A percentile compares a stretch with the other conserved stretches of the same genome.
Evolutionary conservation across 2,329 filamentous ascomycete species (phyloP).

Genomic region (Aspergillus sp.): DNA sequence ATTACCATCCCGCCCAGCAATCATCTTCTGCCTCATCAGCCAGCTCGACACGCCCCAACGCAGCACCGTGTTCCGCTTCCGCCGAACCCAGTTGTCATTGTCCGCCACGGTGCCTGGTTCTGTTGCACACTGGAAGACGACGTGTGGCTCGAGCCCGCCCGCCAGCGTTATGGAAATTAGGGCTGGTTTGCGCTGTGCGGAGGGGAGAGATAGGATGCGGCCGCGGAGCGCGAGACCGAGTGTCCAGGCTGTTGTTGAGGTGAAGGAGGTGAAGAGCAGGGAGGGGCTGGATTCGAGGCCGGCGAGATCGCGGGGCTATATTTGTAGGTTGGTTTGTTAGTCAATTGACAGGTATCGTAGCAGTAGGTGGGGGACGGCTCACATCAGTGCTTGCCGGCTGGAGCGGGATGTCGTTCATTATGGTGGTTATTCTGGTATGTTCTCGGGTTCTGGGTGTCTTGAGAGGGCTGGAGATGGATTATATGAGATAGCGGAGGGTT

Average conservation of each 20-base stretch:
- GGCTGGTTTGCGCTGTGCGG: slow-evolving; percentile 36
- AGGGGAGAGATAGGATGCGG: slow-evolving; percentile 36
- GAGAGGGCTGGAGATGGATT: neutral
- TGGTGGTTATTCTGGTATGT: slow-evolving; percentile 2
- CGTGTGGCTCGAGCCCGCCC: slow-evolving; percentile 45
- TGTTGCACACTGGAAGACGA: slow-evolving; percentile 69
- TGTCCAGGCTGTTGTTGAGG: slow-evolving; percentile 37
- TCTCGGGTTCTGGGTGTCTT: neutral
- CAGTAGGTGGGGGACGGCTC: slow-evolving; percentile 2
- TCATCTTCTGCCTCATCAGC: slow-evolving; percentile 68
- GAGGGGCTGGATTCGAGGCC: slow-evolving; percentile 30
- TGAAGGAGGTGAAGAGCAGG: slow-evolving; percentile 39
- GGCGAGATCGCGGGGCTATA: slow-evolving; percentile 27
- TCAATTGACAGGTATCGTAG: neutral
- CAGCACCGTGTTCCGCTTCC: slow-evolving; percentile 71
- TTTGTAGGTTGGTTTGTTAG: neutral
- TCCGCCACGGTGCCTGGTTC: slow-evolving; percentile 68
- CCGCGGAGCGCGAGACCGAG: slow-evolving; percentile 40
- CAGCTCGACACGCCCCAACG: slow-evolving; percentile 70
- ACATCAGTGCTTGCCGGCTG: slow-evolving; percentile 32
- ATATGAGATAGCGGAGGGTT: neutral
- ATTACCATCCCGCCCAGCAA: slow-evolving; percentile 14
- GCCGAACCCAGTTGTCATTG: slow-evolving; percentile 67
- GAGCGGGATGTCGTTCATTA: slow-evolving; percentile 28
- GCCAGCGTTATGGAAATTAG: slow-evolving; percentile 42